Conservation (phyloP, 2,329 filamentous ascomycete species). For the Tolypocladium amazonense region DNA sequence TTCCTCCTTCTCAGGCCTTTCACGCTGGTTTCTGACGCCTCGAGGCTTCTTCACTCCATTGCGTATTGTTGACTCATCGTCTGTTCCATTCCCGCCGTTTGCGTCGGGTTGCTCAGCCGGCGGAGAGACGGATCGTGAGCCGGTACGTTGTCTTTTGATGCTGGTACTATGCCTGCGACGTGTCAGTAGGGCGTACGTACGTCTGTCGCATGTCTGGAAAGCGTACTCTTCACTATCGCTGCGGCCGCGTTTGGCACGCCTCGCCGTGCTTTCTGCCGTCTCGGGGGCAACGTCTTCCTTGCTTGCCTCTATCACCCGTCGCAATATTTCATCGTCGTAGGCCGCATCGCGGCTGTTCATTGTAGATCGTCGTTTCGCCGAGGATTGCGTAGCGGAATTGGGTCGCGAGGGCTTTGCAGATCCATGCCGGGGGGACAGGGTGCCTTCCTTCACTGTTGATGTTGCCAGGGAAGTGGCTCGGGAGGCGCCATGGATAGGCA, state of each 20-base stretch:
- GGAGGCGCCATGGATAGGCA: constrained; percentile 47
- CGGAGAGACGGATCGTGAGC: constrained; percentile 61
- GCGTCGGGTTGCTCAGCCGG: constrained; percentile 32
- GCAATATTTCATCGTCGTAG: constrained; percentile 86
- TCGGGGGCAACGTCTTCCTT: constrained; percentile 61
- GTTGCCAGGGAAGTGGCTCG: constrained; percentile 49
- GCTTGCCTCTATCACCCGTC: constrained; percentile 88
- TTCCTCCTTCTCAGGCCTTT: constrained; percentile 60
- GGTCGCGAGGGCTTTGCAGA: constrained; percentile 46
- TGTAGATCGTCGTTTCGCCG: constrained; percentile 79
- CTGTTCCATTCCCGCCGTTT: constrained; percentile 52
- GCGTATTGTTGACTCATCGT: constrained; percentile 50
- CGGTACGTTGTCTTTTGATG: constrained; percentile 74
- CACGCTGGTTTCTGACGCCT: constrained; percentile 47
- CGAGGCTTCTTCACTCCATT: constrained; percentile 51
- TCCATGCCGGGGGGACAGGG: constrained; percentile 41
- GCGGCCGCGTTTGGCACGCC: constrained; percentile 70
- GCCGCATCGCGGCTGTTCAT: constrained; percentile 96
- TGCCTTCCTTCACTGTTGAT: constrained; percentile 54
- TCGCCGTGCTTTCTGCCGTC: constrained; percentile 38
- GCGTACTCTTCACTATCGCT: constrained; percentile 94
- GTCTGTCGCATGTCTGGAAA: constrained; percentile 8
- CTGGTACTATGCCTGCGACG: constrained; percentile 53
- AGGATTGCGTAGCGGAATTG: constrained; percentile 41
- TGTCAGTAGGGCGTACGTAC: constrained; percentile 16